Evolutionary conservation across 164 flowering plant genomes (phyloP), one percentile per base, ranked within the genome.

Genomic region (Buxus sempervirens): DNA sequence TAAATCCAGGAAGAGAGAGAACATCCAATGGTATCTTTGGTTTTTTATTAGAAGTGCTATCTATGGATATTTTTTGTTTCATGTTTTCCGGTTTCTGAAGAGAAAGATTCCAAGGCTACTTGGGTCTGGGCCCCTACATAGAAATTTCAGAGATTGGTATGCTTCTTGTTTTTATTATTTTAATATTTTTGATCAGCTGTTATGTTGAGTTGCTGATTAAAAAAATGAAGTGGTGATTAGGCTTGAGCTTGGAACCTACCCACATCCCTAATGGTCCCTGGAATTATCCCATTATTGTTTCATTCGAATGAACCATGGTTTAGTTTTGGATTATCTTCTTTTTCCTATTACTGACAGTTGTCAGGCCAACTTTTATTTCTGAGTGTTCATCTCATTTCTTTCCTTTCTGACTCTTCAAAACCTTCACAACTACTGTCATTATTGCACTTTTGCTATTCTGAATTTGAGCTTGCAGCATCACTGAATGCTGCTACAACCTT

Each of bases 81-180:
- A 84, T 72, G 71, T 81, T 28, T 73, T 90, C 62, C 79, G 63
- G 26, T 85, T 84, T 70, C 15, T 84, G 83, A 89, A 68, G 81
- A 88, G 81, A 81, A 84, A 80, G 77, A 55, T 83, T 74, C 88
- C 87, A 28, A 77, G 79, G 58, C 67, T 90, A 74, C 88, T 87
- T 76, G 94, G 94, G 64, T 87, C 59, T 75, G 93, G 91, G 72
- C 92, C 91, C 60, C 71, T 82, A 25, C 86, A 88, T 42, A 84
- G 84, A 81, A 77, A 86, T 82, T 88, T 64, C 71, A 74, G 38
- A 83, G 87, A 86, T 70, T 90, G 98, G 98, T 93, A 90, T 41
- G 18, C 14, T 20, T 68, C 42, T 58, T 72, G 42, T 60, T 63
- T 53, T 53, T 54, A 45, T 71, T 36, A 59, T 12, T 58, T 58